Conservation (phyloP, 2,329 filamentous ascomycete species). For the Ophiocordyceps unilateralis region DNA sequence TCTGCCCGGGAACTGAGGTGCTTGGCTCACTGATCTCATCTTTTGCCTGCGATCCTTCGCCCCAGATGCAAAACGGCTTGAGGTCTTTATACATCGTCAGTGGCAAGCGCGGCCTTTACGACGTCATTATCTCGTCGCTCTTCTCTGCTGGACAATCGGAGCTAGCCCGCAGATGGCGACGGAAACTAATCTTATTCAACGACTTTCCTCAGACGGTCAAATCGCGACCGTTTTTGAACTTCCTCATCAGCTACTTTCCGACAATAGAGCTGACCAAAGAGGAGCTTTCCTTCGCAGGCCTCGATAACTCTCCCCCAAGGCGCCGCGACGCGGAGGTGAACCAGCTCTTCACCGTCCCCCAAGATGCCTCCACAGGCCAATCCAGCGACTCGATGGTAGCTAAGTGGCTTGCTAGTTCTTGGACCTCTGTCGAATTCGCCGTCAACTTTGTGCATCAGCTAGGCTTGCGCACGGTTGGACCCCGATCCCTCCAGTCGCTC, state of each 20-base stretch:
- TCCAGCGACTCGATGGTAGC: constrained; percentile 44
- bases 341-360: background rate
- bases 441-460: constrained; percentile 54
- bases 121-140: constrained; percentile 31
- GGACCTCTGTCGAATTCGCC: constrained; percentile 55
- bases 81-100: constrained; percentile 27
- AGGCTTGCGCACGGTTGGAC: constrained; percentile 55
- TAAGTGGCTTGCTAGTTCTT: constrained; percentile 59
- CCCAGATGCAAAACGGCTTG: constrained; percentile 21
- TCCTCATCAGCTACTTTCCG: constrained; percentile 27
- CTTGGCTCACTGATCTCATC: constrained; percentile 25
- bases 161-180: constrained; percentile 30
- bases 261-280: constrained; percentile 16
- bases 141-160: constrained; percentile 27
- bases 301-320: background rate
- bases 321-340: background rate
- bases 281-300: constrained; percentile 14
- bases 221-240: constrained; percentile 29
- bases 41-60: constrained; percentile 21
- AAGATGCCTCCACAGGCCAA: constrained; percentile 5
- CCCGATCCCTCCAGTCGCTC: constrained; percentile 61
- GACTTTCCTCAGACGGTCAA: constrained; percentile 25
- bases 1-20: constrained; percentile 21
- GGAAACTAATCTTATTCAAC: constrained; percentile 18
- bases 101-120: constrained; percentile 27